Base-by-base conservation (phyloP, 192 early-diverging fungal genomes). In the Backusella tuberculispora region DNA sequence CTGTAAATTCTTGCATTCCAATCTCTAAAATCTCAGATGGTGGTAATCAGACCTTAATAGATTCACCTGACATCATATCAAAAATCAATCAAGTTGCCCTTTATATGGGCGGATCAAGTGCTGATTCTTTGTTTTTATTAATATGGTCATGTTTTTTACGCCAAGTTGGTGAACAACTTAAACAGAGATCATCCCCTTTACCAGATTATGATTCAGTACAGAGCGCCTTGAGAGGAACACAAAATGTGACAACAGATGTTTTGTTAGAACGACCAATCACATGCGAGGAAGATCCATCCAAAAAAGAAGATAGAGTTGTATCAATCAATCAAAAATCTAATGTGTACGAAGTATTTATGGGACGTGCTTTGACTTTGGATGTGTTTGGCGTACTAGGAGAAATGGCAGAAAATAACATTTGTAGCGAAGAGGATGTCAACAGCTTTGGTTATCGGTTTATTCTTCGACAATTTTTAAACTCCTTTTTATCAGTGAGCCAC, bases 81-180 rank as follows among this genome's bases (percentile, higher is more conserved):
- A 41, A 64, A 10, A 81, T 84, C 65, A 86, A 84, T 56, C 69
- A 63, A 5, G 37, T 71, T 4, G 76, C 79, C 2, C 65, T 79
- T 8, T 63, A 45, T 6, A 66, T 80, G 60, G 85, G 78, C 3
- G 60, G 69, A 8, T 74, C 73, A 37, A 77, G 69, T 43, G 66
- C 76, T 40, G 72, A 82, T 29, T 72, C 80, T 6, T 73, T 77
- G 21, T 83, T 82, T 40, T 75, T 86, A 26, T 71, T 86, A 38
- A 83, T 80, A 3, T 85, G 84, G 84, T 81, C 80, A 13, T 78
- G 67, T 65, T 75, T 85, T 5, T 69, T 85, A 26, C 26, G 9
- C 10, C 53, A 60, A 60, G 53, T 60, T 10, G 53, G 26, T 8
- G 9, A 24, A 12, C 19, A 60, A 60, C 53, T 60, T 24, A 24